Evolutionary conservation across 805 yeast genomes (phyloP).

Genomic region (Metschnikowia lachancei): DNA sequence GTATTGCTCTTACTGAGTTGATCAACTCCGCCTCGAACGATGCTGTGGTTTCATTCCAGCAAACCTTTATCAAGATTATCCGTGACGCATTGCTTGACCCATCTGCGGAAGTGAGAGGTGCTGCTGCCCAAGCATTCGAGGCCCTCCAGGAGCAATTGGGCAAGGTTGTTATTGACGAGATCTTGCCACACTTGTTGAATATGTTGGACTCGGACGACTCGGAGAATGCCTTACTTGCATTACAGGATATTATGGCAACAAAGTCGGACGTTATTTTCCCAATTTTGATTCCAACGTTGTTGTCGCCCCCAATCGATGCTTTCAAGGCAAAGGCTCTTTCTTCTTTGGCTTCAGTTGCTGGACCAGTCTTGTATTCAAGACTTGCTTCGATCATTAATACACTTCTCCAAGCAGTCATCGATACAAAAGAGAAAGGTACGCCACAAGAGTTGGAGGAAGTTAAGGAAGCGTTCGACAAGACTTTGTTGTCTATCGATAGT

Average conservation of each 20-base stretch:
- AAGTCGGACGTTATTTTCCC: slow-evolving; percentile 93
- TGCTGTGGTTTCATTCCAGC: slow-evolving; percentile 62
- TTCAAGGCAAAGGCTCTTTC: slow-evolving; percentile 87
- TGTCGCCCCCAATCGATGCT: slow-evolving; percentile 75
- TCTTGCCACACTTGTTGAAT: slow-evolving; percentile 77
- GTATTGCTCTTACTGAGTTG: slow-evolving; percentile 87
- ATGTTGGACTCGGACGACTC: slow-evolving; percentile 61
- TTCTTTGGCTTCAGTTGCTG: slow-evolving; percentile 86
- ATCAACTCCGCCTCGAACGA: slow-evolving; percentile 68
- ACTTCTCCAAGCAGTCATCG: slow-evolving; percentile 58
- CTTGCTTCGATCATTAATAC: slow-evolving; percentile 72
- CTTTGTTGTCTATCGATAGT: slow-evolving; percentile 70
- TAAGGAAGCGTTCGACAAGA: slow-evolving; percentile 57
- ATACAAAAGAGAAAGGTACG: slow-evolving; percentile 30
- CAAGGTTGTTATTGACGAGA: slow-evolving; percentile 79
- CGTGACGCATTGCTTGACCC: slow-evolving; percentile 77
- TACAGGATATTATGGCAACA: slow-evolving; percentile 87
- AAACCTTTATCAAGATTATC: slow-evolving; percentile 66
- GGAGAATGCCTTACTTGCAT: slow-evolving; percentile 78
- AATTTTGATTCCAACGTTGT: slow-evolving; percentile 78
- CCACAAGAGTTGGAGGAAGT: slow-evolving; percentile 43
- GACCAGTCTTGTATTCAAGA: slow-evolving; percentile 71
- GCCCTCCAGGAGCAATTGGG: slow-evolving; percentile 80
- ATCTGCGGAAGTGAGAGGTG: slow-evolving; percentile 71
- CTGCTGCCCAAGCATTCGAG: slow-evolving; percentile 91